Conservation (phyloP, 2,329 filamentous ascomycete species). For the Phaeophleospora eucalypticola region DNA sequence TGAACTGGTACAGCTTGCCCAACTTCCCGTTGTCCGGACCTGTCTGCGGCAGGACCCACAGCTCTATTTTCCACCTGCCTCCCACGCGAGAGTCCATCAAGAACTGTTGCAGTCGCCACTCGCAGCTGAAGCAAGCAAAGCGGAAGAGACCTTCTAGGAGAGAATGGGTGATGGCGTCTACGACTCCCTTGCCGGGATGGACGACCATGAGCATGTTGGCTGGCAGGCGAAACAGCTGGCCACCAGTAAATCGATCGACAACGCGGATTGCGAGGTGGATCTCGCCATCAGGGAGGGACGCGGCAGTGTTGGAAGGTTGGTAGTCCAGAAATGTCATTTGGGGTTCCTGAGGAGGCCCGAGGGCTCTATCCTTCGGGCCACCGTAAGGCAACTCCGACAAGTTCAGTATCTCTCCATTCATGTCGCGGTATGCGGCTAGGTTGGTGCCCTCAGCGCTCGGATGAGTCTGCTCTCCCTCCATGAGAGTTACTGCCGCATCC, state of each 20-base stretch:
- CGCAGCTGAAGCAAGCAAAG: too few relatives aligned
- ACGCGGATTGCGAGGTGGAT: neutral
- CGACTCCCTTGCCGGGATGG: neutral
- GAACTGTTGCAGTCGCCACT: too few relatives aligned
- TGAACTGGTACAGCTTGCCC: neutral
- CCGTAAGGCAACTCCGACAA: too few relatives aligned
- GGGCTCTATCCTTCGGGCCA: too few relatives aligned
- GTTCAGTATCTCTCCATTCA: neutral
- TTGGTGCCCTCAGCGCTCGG: neutral
- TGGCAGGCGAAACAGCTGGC: neutral
- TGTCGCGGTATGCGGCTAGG: neutral
- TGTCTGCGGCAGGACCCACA: conserved; percentile 1
- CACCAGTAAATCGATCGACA: neutral
- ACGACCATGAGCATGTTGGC: neutral
- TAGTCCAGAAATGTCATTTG: neutral
- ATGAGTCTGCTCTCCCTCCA: too few relatives aligned
- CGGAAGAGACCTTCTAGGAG: neutral
- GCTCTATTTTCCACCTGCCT: neutral
- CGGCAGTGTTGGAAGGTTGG: neutral
- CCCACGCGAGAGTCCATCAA: neutral
- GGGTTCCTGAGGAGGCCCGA: neutral
- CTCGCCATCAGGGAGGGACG: neutral
- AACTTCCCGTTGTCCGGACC: too few relatives aligned
- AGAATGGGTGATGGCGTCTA: neutral
- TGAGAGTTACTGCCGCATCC: neutral